These are phyloP conservation scores for Tetracentron sinense DNA, from an alignment of 164 flowering plant species.

Conservation along the genomic window DNA sequence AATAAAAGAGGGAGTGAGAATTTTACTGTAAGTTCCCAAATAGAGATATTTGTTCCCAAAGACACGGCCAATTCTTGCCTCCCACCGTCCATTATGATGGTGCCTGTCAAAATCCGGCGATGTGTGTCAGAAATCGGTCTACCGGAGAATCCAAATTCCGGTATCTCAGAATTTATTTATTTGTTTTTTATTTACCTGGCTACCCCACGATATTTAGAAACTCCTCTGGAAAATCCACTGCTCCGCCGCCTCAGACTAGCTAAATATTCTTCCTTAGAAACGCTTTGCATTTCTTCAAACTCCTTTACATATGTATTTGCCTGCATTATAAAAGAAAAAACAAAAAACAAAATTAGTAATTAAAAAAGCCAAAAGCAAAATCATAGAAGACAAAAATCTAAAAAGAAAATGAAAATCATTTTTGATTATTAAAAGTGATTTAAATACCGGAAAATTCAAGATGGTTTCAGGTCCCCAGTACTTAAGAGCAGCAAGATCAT, in stretches of 20 bases:
- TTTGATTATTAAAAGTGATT: background rate
- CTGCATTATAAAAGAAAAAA: conserved; percentile 43
- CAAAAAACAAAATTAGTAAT: conserved; percentile 4
- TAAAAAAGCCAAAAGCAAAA: no score
- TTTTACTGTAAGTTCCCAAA: conserved; percentile 47
- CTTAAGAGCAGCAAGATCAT: conserved; percentile 92
- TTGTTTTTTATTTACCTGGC: conserved; percentile 50
- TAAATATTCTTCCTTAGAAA: conserved; percentile 72
- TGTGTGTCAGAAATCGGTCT: conserved; percentile 12
- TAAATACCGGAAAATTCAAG: conserved; percentile 75
- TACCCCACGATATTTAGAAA: conserved; percentile 93
- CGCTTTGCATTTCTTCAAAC: conserved; percentile 56
- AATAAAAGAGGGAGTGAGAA: conserved; percentile 1
- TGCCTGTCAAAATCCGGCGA: conserved; percentile 32
- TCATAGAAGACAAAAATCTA: no score
- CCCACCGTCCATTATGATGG: conserved; percentile 60
- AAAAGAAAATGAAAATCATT: no score
- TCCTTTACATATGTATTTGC: conserved; percentile 54
- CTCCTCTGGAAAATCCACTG: conserved; percentile 93
- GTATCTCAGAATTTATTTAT: background rate
- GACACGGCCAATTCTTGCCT: conserved; percentile 56
- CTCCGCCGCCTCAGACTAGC: conserved; percentile 67
- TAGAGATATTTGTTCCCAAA: conserved; percentile 50
- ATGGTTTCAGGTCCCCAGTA: conserved; percentile 78
- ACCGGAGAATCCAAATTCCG: conserved; percentile 5